Evolutionary conservation across 495 filamentous ascomycete genomes (phyloP).

Genomic region (Neurospora cerealis): DNA sequence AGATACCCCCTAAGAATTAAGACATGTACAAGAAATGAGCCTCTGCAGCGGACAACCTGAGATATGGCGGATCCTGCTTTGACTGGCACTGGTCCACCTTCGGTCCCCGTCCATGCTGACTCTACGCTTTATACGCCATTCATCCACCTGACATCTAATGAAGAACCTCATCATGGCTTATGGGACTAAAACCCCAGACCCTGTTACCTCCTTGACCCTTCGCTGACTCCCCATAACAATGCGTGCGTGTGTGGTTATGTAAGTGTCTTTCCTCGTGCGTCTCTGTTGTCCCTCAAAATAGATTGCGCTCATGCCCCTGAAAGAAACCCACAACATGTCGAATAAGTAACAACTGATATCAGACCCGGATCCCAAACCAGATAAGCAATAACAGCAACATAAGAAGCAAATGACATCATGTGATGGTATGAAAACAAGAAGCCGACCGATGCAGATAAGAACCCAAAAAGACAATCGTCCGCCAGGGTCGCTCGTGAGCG

Average conservation of each 20-base stretch:
- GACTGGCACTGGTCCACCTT: background rate
- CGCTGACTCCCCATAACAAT: background rate
- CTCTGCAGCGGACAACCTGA: background rate
- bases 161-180: background rate
- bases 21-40: slow-evolving; percentile 15
- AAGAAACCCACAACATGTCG: background rate
- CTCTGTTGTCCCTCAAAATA: background rate
- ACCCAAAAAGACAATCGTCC: background rate
- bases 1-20: slow-evolving; percentile 16
- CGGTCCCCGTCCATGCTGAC: background rate
- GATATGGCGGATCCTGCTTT: background rate
- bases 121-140: background rate
- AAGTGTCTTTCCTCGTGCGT: background rate
- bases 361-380: background rate
- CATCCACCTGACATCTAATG: background rate
- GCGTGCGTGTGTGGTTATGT: background rate
- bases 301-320: background rate
- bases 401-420: background rate
- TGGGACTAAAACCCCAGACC: background rate
- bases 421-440: background rate
- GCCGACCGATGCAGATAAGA: background rate
- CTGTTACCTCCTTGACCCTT: background rate
- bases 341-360: slow-evolving; percentile 3
- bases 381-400: background rate
- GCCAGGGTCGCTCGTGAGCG: background rate